These are phyloP conservation scores for Boehmeria nivea DNA, from an alignment of 306 rosid genomes.

Conservation along the genomic window DNA sequence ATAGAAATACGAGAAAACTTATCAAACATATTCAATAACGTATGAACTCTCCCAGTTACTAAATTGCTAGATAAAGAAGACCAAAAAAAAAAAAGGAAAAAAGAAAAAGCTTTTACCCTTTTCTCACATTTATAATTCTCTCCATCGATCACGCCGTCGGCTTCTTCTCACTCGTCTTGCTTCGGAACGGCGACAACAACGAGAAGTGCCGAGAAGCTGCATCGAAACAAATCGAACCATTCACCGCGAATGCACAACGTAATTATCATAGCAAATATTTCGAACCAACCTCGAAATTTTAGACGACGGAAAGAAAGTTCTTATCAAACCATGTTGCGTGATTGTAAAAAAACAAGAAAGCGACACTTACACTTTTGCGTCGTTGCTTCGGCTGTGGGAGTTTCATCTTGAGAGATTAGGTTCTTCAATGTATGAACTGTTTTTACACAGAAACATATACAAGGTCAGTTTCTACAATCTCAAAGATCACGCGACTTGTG, in stretches of 20 bases:
- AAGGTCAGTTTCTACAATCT: constrained; percentile 11
- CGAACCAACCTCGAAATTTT: background rate
- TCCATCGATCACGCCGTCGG: constrained; percentile 28
- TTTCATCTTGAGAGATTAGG: constrained; percentile 81
- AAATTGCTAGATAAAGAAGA: background rate
- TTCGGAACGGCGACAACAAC: constrained; percentile 85
- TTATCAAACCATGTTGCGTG: constrained; percentile 6
- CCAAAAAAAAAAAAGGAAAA: too few species aligned
- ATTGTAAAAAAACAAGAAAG: constrained; percentile 10
- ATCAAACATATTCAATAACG: background rate
- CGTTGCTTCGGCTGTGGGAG: constrained; percentile 49
- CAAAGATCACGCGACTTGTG: background rate
- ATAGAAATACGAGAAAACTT: background rate
- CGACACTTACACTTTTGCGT: constrained; percentile 65
- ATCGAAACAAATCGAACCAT: constrained; percentile 19
- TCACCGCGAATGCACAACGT: too few species aligned
- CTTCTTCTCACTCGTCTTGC: constrained; percentile 79
- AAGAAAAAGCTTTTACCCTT: constrained; percentile 9
- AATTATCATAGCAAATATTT: too few species aligned
- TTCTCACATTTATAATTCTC: constrained; percentile 16
- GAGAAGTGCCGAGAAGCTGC: constrained; percentile 90
- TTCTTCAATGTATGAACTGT: constrained; percentile 80
- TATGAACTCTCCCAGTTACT: constrained; percentile 4
- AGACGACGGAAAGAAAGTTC: background rate
- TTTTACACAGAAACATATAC: constrained; percentile 14